Percentiles rank a stretch among this genome's conserved stretches.
Conservation (phyloP, 768 basidiomycete genomes). For the Russula abietina region DNA sequence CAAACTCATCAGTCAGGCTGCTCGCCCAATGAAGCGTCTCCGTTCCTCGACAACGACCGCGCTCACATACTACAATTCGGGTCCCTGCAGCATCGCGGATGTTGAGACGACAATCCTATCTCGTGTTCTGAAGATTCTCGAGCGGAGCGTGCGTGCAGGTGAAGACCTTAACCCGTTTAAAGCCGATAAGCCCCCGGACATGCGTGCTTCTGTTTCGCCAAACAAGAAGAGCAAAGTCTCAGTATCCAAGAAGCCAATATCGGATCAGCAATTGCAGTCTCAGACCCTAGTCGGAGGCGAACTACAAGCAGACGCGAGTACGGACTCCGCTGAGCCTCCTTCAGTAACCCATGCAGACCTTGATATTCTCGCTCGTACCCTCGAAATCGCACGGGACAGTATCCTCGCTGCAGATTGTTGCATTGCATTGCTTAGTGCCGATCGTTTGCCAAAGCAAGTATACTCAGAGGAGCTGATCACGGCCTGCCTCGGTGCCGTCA, state of each 20-base stretch:
- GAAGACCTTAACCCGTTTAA: conserved; percentile 73
- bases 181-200: conserved; percentile 25
- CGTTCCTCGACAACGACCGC: conserved; percentile 38
- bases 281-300: conserved; percentile 37
- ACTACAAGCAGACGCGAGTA: conserved; percentile 28
- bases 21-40: conserved; percentile 62
- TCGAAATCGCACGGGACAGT: conserved; percentile 66
- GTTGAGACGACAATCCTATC: conserved; percentile 58
- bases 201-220: conserved; percentile 25
- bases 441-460: conserved; percentile 83
- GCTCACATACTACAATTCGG: conserved; percentile 44
- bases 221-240: conserved; percentile 43
- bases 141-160: conserved; percentile 68
- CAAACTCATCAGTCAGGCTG: conserved; percentile 60
- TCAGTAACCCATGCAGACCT: conserved; percentile 44
- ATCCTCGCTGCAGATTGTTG: conserved; percentile 81
- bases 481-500: conserved; percentile 65
- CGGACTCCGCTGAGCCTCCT: conserved; percentile 22
- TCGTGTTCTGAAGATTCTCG: conserved; percentile 68
- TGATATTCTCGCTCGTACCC: conserved; percentile 42
- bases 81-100: conserved; percentile 49
- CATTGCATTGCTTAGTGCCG: conserved; percentile 69
- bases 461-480: conserved; percentile 94
- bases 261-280: conserved; percentile 40
- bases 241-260: conserved; percentile 30